phyloP scores from a whole-genome alignment of 1,284 basidiomycete species.

The Puccinia hordei region DNA sequence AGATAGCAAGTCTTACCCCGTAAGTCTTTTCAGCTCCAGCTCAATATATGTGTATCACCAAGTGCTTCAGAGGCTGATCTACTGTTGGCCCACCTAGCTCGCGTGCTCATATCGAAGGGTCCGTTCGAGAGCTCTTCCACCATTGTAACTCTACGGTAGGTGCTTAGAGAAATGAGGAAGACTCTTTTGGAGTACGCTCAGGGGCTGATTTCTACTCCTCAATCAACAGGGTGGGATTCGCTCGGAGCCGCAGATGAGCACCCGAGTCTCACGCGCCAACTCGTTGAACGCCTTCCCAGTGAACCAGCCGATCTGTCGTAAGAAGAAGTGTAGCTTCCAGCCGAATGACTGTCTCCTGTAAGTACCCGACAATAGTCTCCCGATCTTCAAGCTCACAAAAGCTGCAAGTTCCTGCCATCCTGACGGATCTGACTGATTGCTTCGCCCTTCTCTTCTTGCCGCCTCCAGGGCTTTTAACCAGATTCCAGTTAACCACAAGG shows the following conservation, averaged over 20 bases:
- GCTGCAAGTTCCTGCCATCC: not conserved
- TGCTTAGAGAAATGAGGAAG: not conserved
- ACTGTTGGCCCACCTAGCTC: not conserved
- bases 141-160: not conserved
- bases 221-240: constrained; percentile 1
- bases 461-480: constrained; percentile 1
- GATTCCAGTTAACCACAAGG: not conserved
- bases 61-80: not conserved
- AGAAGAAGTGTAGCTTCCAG: not conserved
- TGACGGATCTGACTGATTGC: not conserved
- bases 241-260: not conserved
- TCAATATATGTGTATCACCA: not conserved
- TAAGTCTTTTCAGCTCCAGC: not conserved
- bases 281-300: not conserved
- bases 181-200: not conserved
- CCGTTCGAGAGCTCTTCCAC: constrained; percentile 5
- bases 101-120: not conserved
- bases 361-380: not conserved
- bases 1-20: not conserved
- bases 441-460: not conserved
- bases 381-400: not conserved
- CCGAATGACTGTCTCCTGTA: constrained; percentile 1
- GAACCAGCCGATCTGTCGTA: not conserved
- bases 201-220: not conserved
- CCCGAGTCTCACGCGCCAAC: not conserved